phyloP scores from a whole-genome alignment of 164 flowering plant genomes.

The Macadamia integrifolia region DNA sequence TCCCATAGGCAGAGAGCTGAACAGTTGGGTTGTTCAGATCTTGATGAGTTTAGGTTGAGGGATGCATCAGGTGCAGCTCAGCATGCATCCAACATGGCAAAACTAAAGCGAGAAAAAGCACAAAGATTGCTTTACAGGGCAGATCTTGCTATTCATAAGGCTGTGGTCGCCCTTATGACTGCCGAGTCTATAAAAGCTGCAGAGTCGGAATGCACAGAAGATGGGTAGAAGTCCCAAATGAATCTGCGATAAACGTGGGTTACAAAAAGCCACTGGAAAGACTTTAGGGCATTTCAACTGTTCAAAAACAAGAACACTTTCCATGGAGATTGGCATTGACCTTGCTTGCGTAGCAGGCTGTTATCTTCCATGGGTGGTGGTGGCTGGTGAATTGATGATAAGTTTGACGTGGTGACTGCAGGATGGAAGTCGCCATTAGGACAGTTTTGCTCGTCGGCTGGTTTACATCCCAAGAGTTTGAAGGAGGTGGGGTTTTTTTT shows the following conservation, averaged over 20 bases:
- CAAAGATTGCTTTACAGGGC: slow-evolving; percentile 69
- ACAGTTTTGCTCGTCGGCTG: slow-evolving; percentile 16
- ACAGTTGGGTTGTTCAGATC: slow-evolving; percentile 45
- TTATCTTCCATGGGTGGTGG: not conserved
- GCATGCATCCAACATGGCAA: slow-evolving; percentile 69
- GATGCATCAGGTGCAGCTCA: slow-evolving; percentile 84
- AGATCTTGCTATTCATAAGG: slow-evolving; percentile 85
- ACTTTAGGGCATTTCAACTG: not conserved
- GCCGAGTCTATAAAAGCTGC: slow-evolving; percentile 78
- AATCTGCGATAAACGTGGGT: not conserved
- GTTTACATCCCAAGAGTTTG: slow-evolving; percentile 2
- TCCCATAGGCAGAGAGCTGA: slow-evolving; percentile 28
- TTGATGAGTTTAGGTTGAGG: slow-evolving; percentile 73
- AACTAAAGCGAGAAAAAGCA: slow-evolving; percentile 74
- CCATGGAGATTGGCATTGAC: not conserved
- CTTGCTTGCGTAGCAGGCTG: slow-evolving; percentile 14
- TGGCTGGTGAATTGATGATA: not conserved
- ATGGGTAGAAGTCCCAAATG: slow-evolving; percentile 24
- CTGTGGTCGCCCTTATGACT: slow-evolving; percentile 74
- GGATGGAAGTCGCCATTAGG: slow-evolving; percentile 1
- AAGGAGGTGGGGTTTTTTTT: slow-evolving; percentile 19
- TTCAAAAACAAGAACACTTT: not conserved
- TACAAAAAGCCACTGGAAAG: not conserved
- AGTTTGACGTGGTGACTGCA: slow-evolving; percentile 13
- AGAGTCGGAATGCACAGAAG: slow-evolving; percentile 27